Conservation (phyloP, 805 yeast genomes). For the Saccharomycopsis selenospora region DNA sequence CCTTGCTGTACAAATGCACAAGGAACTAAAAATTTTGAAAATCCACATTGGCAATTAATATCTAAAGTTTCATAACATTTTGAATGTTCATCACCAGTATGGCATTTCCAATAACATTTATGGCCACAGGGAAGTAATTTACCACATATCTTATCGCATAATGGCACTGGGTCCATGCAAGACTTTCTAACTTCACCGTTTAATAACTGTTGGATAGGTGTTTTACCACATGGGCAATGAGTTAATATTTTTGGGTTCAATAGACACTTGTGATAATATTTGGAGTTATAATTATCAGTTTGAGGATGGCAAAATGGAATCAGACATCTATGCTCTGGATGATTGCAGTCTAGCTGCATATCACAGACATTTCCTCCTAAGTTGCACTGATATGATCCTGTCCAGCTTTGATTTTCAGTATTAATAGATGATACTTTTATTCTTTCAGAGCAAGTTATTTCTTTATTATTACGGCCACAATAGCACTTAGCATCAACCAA, state of each 20-base stretch:
- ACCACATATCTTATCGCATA: conserved; percentile 60
- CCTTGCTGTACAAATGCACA: conserved; percentile 52
- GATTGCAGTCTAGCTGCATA: conserved; percentile 53
- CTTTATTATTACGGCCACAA: conserved; percentile 54
- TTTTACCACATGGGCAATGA: conserved; percentile 78
- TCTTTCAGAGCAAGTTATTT: conserved; percentile 39
- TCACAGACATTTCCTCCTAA: conserved; percentile 31
- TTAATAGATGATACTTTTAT: conserved; percentile 31
- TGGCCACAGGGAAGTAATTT: conserved; percentile 67
- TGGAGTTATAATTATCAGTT: conserved; percentile 28
- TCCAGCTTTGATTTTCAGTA: conserved; percentile 22
- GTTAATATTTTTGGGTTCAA: conserved; percentile 50
- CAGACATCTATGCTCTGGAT: conserved; percentile 41
- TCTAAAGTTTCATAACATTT: conserved; percentile 52
- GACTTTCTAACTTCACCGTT: conserved; percentile 35
- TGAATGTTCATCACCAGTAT: conserved; percentile 63
- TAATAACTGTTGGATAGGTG: conserved; percentile 34
- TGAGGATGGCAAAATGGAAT: conserved; percentile 47
- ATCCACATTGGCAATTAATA: conserved; percentile 56
- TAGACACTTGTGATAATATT: conserved; percentile 44
- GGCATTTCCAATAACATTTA: conserved; percentile 61
- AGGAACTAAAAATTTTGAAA: conserved; percentile 49
- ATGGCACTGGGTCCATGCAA: conserved; percentile 76
- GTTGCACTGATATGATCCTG: conserved; percentile 34
- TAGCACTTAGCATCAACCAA: conserved; percentile 50